Evolutionary conservation across 179 eudicot species (phyloP).

Genomic region (Nepenthes alata): DNA sequence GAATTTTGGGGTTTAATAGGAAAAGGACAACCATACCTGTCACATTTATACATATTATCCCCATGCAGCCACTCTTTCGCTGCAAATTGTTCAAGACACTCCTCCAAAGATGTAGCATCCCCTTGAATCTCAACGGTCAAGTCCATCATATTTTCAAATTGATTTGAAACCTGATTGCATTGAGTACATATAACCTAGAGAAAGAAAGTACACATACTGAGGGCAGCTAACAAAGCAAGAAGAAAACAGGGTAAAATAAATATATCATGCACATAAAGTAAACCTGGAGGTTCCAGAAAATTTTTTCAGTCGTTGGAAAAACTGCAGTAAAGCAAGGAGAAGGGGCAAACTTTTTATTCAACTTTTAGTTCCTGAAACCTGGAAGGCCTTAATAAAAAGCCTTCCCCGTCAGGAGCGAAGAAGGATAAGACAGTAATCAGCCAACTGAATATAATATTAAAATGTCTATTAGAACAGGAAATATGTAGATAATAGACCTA

Average conservation of each 20-base stretch:
- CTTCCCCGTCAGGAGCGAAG: too few relatives aligned
- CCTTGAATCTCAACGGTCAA: conserved; percentile 39
- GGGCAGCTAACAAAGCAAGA: background rate
- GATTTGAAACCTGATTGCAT: conserved; percentile 34
- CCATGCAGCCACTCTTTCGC: conserved; percentile 75
- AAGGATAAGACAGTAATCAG: too few relatives aligned
- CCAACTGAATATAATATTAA: too few relatives aligned
- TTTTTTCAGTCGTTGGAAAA: too few relatives aligned
- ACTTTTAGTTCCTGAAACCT: too few relatives aligned
- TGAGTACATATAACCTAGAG: conserved; percentile 26
- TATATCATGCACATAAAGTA: too few relatives aligned
- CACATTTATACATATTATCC: conserved; percentile 88
- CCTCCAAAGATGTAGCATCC: conserved; percentile 31
- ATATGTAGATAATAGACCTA: background rate
- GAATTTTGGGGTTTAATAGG: background rate
- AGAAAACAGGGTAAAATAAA: background rate
- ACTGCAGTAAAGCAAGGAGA: too few relatives aligned
- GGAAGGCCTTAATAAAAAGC: too few relatives aligned
- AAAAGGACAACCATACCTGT: conserved; percentile 42
- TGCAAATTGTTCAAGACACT: conserved; percentile 73
- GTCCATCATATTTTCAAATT: conserved; percentile 39
- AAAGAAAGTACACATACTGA: background rate
- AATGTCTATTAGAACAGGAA: background rate
- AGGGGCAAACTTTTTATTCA: too few relatives aligned
- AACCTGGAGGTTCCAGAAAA: too few relatives aligned